These are phyloP conservation scores for Aspergillus proliferans DNA, from an alignment of 2,329 filamentous ascomycete genomes.

Conservation along the genomic window DNA sequence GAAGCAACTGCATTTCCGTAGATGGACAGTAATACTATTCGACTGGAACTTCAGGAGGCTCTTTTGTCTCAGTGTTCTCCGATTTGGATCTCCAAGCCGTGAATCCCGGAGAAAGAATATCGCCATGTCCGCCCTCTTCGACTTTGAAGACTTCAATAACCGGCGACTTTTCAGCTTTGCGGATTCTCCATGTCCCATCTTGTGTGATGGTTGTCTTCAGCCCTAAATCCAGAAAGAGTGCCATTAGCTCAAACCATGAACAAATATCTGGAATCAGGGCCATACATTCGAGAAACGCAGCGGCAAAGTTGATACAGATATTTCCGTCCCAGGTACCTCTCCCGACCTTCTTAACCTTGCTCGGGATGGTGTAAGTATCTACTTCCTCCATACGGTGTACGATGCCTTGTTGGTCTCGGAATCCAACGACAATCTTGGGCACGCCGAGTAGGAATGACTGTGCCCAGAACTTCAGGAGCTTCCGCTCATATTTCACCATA, in stretches of 20 bases:
- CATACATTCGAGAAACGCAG: conserved; percentile 69
- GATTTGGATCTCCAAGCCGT: conserved; percentile 56
- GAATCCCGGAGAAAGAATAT: conserved; percentile 71
- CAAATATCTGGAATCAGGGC: conserved; percentile 1
- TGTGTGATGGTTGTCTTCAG: conserved; percentile 54
- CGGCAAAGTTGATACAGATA: conserved; percentile 85
- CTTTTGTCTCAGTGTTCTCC: neutral
- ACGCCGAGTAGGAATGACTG: conserved; percentile 93
- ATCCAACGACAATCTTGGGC: conserved; percentile 85
- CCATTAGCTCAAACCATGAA: neutral
- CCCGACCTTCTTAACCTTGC: conserved; percentile 61
- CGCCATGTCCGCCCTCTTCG: conserved; percentile 67
- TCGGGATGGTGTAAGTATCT: conserved; percentile 71
- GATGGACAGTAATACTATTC: neutral
- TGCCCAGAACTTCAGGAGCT: conserved; percentile 93
- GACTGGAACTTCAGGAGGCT: neutral
- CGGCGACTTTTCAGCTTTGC: conserved; percentile 56
- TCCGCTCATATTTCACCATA: conserved; percentile 72
- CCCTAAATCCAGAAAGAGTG: conserved; percentile 42
- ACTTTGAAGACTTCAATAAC: conserved; percentile 68
- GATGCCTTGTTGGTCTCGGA: conserved; percentile 66
- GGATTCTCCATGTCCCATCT: conserved; percentile 77
- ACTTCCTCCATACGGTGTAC: conserved; percentile 70
- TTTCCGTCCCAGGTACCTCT: conserved; percentile 81
- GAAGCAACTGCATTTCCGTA: no score